These are phyloP conservation scores for Wilhelminamyces savonicus DNA, from an alignment of 805 yeast species.

Conservation along the genomic window DNA sequence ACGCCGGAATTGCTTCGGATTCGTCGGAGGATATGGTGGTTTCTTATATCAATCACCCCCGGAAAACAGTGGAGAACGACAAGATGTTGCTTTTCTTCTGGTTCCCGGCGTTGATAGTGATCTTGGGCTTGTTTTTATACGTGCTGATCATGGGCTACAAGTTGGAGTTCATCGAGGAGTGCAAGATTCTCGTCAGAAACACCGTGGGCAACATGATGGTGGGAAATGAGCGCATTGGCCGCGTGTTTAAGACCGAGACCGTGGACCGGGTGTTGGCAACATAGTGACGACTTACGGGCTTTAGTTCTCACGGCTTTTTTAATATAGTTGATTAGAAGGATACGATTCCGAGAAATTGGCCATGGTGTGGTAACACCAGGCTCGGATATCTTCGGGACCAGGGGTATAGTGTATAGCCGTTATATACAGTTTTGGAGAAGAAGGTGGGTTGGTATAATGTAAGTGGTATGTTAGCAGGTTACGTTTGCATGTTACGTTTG, in stretches of 20 bases:
- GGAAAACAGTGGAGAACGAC: slow-evolving; percentile 59
- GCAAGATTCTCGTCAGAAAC: slow-evolving; percentile 28
- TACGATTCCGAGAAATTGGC: too few species aligned
- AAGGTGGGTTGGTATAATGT: too few species aligned
- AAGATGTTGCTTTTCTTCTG: slow-evolving; percentile 85
- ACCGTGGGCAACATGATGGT: slow-evolving; percentile 37
- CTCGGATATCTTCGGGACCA: too few species aligned
- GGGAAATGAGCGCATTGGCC: slow-evolving; percentile 35
- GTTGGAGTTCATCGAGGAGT: slow-evolving; percentile 28
- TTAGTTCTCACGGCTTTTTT: too few species aligned
- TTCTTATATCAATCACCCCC: slow-evolving; percentile 35
- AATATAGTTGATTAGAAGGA: too few species aligned
- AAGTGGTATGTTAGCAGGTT: too few species aligned
- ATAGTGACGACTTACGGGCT: too few species aligned
- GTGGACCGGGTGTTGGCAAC: too few species aligned
- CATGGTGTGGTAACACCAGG: too few species aligned
- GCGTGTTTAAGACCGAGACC: slow-evolving; percentile 27
- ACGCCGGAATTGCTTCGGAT: slow-evolving; percentile 30
- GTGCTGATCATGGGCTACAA: slow-evolving; percentile 34
- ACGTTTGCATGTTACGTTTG: too few species aligned
- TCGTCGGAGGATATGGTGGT: slow-evolving; percentile 39
- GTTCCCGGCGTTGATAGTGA: slow-evolving; percentile 67
- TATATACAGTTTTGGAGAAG: too few species aligned
- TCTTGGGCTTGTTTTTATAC: slow-evolving; percentile 45
- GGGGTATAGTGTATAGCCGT: too few species aligned